Conservation (phyloP, 371 early-diverging fungal genomes). For the Lichtheimia hyalospora region DNA sequence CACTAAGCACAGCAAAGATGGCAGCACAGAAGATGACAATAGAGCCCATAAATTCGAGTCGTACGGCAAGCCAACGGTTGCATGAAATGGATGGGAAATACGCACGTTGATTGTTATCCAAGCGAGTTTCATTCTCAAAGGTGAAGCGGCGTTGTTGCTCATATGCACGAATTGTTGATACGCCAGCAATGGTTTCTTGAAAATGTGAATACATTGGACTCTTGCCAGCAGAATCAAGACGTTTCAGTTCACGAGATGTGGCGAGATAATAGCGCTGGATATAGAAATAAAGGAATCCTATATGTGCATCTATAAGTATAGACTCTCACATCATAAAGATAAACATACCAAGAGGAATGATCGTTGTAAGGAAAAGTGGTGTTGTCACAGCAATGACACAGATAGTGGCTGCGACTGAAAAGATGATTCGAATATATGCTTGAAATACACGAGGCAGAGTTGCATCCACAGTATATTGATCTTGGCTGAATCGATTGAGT, state of each 20-base stretch:
- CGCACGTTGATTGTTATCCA: constrained; percentile 81
- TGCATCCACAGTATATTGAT: constrained; percentile 85
- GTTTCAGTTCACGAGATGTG: constrained; percentile 78
- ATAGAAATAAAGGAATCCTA: constrained; percentile 57
- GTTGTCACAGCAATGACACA: constrained; percentile 61
- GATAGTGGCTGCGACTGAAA: constrained; percentile 58
- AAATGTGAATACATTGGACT: constrained; percentile 87
- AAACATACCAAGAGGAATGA: constrained; percentile 52
- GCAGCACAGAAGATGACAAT: constrained; percentile 68
- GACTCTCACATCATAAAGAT: not conserved
- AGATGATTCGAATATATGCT: constrained; percentile 52
- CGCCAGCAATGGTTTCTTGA: constrained; percentile 75
- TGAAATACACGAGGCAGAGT: constrained; percentile 64
- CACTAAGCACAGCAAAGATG: constrained; percentile 60
- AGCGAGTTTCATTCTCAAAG: constrained; percentile 64
- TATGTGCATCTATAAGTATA: too few species aligned
- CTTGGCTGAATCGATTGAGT: constrained; percentile 86
- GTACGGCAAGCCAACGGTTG: constrained; percentile 92
- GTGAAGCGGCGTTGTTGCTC: constrained; percentile 72
- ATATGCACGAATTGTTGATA: constrained; percentile 84
- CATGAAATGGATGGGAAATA: constrained; percentile 77
- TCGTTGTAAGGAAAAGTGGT: constrained; percentile 57
- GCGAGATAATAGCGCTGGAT: constrained; percentile 73
- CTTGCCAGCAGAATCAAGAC: constrained; percentile 77
- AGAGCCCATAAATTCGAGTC: constrained; percentile 77